Conservation (phyloP, 495 filamentous ascomycete species). For the Trichoderma virens region DNA sequence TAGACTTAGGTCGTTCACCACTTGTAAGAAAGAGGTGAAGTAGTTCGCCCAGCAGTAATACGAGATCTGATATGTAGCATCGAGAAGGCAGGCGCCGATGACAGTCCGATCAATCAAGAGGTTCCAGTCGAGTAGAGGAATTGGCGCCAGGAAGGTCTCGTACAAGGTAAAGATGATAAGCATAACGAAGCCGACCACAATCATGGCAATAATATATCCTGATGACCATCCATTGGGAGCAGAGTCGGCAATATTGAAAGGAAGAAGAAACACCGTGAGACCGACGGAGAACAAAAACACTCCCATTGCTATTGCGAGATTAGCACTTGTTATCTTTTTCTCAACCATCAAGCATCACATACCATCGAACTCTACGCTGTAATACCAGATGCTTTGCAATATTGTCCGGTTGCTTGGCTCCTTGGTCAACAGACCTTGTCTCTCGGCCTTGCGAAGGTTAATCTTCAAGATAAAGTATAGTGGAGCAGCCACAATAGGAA, state of each 20-base stretch:
- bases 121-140: conserved; percentile 51
- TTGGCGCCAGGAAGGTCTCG: conserved; percentile 49
- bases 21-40: conserved; percentile 60
- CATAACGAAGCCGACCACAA: conserved; percentile 49
- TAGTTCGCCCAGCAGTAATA: conserved; percentile 63
- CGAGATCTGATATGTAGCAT: conserved; percentile 47
- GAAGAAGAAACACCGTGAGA: conserved; percentile 56
- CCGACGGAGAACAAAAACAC: conserved; percentile 49
- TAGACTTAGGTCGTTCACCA: conserved; percentile 54
- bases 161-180: conserved; percentile 50
- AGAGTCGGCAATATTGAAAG: conserved; percentile 46
- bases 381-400: conserved; percentile 41
- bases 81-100: conserved; percentile 49
- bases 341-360: too few species aligned
- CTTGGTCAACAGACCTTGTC: background rate
- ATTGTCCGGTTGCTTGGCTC: conserved; percentile 43
- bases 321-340: too few species aligned
- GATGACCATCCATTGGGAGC: conserved; percentile 38
- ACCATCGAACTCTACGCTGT: conserved; percentile 52
- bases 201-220: conserved; percentile 46
- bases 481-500: background rate
- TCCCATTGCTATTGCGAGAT: conserved; percentile 33
- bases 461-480: background rate
- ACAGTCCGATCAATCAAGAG: conserved; percentile 59
- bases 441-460: background rate